These are phyloP conservation scores for Phialophora chinensis DNA, from an alignment of 2,329 filamentous ascomycete species.

Conservation along the genomic window DNA sequence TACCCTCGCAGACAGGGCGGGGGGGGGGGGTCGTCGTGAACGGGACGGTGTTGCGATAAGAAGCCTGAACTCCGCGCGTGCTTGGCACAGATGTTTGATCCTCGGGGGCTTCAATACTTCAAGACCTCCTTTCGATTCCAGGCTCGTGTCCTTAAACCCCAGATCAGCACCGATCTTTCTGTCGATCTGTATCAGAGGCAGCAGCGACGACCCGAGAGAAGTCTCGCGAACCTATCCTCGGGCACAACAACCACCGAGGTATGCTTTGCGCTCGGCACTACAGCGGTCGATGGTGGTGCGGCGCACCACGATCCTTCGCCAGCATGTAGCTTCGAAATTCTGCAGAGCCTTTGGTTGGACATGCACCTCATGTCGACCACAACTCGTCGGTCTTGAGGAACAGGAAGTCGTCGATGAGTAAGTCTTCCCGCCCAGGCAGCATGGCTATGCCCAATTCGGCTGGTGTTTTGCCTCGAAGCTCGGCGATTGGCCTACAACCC, in stretches of 20 bases:
- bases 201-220: not conserved
- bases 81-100: not conserved
- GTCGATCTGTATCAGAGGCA: not conserved
- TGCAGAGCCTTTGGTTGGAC: not conserved
- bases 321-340: not conserved
- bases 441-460: not conserved
- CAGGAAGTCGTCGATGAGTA: conserved; percentile 3
- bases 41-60: not conserved
- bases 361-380: not conserved
- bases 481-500: not conserved
- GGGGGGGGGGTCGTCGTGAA: not conserved
- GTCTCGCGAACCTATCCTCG: not conserved
- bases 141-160: not conserved
- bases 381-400: not conserved
- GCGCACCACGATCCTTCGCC: not conserved
- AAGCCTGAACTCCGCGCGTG: not conserved
- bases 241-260: not conserved
- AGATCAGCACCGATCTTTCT: not conserved
- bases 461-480: not conserved
- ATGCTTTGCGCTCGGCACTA: not conserved
- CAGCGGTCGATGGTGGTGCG: not conserved
- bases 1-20: not conserved
- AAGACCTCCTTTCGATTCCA: not conserved
- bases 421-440: conserved; percentile 5
- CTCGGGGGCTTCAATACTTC: not conserved